Percentiles rank a stretch among this genome's conserved stretches.
Conservation (phyloP, 2,329 filamentous ascomycete species). For the Trichoderma polysporum region DNA sequence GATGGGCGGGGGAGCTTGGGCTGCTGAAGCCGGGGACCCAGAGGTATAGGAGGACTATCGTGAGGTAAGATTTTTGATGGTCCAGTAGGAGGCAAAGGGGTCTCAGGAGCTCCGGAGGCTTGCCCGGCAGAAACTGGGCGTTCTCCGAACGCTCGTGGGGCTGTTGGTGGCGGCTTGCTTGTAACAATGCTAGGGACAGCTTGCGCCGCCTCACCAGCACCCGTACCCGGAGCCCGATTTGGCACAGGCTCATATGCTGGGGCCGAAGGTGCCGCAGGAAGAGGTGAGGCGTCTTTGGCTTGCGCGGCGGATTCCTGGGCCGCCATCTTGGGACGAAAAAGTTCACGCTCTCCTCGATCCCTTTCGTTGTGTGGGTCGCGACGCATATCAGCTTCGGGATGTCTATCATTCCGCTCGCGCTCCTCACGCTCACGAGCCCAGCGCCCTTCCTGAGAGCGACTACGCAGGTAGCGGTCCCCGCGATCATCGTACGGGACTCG, state of each 20-base stretch:
- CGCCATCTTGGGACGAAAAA: slow-evolving; percentile 49
- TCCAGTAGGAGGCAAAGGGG: slow-evolving; percentile 38
- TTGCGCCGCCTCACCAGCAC: slow-evolving; percentile 31
- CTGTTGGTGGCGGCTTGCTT: slow-evolving; percentile 54
- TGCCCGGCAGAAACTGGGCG: slow-evolving; percentile 47
- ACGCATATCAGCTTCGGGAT: slow-evolving; percentile 40
- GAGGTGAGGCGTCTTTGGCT: slow-evolving; percentile 55
- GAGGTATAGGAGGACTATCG: slow-evolving; percentile 50
- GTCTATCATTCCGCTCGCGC: slow-evolving; percentile 48
- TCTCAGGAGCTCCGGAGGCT: slow-evolving; percentile 37
- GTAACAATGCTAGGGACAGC: slow-evolving; percentile 31
- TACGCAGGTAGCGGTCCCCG: slow-evolving; percentile 61
- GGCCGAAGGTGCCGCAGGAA: slow-evolving; percentile 57
- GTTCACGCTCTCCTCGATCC: slow-evolving; percentile 46
- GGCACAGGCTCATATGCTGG: slow-evolving; percentile 58
- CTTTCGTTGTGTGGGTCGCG: slow-evolving; percentile 50
- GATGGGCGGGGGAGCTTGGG: slow-evolving; percentile 48
- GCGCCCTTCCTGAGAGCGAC: slow-evolving; percentile 64
- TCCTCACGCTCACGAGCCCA: slow-evolving; percentile 58
- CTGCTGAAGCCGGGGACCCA: slow-evolving; percentile 54
- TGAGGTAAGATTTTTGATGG: slow-evolving; percentile 43
- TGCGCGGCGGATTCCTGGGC: slow-evolving; percentile 50
- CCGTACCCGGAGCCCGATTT: slow-evolving; percentile 41
- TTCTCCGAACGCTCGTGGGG: slow-evolving; percentile 53
- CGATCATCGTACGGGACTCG: slow-evolving; percentile 61